Percentiles rank a stretch among this genome's conserved stretches.
Evolutionary conservation across 352 stramenopile species (phyloP).

Genomic region (Elongisporangium anandrum): DNA sequence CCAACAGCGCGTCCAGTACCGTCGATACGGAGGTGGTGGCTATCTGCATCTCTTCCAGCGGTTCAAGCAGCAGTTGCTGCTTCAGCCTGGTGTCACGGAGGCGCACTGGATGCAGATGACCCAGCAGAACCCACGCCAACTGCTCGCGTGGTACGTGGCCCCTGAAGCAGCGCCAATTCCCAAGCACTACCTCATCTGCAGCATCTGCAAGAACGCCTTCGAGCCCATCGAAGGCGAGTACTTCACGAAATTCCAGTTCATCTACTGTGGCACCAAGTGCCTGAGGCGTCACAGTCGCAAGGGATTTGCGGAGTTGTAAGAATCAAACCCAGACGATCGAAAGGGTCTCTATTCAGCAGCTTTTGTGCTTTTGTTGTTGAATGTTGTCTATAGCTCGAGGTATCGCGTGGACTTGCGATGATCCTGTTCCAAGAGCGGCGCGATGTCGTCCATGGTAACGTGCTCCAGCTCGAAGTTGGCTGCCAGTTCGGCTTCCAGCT

Average conservation of each 20-base stretch:
- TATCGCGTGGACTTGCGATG: conserved; percentile 69
- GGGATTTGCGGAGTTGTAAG: conserved; percentile 29
- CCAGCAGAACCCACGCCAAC: conserved; percentile 27
- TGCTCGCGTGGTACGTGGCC: conserved; percentile 63
- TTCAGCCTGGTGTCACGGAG: conserved; percentile 19
- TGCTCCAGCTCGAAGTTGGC: conserved; percentile 60
- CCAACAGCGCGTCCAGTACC: conserved; percentile 62
- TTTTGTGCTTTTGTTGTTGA: too few relatives aligned
- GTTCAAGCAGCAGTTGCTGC: conserved; percentile 39
- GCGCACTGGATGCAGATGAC: conserved; percentile 42
- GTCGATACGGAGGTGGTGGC: conserved; percentile 60
- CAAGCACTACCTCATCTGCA: conserved; percentile 74
- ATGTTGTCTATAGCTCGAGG: conserved; percentile 31
- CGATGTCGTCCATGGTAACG: conserved; percentile 38
- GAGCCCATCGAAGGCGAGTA: conserved; percentile 85
- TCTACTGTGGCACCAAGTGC: conserved; percentile 82
- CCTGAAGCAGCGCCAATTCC: conserved; percentile 46
- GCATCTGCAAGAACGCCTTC: conserved; percentile 65
- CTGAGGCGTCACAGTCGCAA: conserved; percentile 65
- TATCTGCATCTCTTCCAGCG: conserved; percentile 54
- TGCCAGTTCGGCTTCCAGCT: conserved; percentile 43
- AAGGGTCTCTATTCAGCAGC: too few relatives aligned
- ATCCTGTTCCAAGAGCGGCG: conserved; percentile 42
- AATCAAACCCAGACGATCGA: too few relatives aligned
- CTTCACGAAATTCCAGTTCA: conserved; percentile 83